phyloP scores from a whole-genome alignment of 345 rosid species.

The Xanthoceras sorbifolium region DNA sequence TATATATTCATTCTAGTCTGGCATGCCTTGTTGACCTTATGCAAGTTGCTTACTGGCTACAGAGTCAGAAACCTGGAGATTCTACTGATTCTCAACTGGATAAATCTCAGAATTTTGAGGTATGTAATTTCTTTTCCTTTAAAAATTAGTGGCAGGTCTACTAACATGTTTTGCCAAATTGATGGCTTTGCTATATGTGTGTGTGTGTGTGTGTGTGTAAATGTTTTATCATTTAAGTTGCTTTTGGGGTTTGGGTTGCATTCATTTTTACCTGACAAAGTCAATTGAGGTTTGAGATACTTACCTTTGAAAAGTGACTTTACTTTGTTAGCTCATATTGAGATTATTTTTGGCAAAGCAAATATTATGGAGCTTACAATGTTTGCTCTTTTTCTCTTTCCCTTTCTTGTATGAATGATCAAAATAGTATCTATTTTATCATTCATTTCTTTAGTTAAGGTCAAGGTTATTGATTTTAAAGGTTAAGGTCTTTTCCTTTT shows the following conservation, averaged over 20 bases:
- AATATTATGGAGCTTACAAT: background rate
- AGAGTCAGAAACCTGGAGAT: slow-evolving; percentile 54
- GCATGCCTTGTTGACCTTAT: slow-evolving; percentile 34
- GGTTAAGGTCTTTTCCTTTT: background rate
- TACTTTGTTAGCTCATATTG: background rate
- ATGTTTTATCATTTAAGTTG: background rate
- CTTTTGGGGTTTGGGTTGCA: slow-evolving; percentile 9
- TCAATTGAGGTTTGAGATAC: slow-evolving; percentile 1
- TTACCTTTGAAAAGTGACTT: background rate
- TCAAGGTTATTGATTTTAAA: background rate
- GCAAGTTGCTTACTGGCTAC: slow-evolving; percentile 36
- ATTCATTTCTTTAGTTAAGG: background rate
- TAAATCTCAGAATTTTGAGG: slow-evolving; percentile 52
- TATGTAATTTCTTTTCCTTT: slow-evolving; percentile 27
- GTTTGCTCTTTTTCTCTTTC: background rate
- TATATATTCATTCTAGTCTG: slow-evolving; percentile 14
- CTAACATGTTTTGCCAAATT: slow-evolving; percentile 4
- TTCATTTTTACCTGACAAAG: background rate
- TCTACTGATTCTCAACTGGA: slow-evolving; percentile 35
- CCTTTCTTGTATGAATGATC: background rate
- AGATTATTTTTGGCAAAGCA: background rate
- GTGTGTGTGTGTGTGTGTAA: background rate
- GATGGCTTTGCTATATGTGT: background rate
- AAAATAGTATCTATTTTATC: background rate
- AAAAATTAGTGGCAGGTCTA: slow-evolving; percentile 7